Evolutionary conservation across 2,329 filamentous ascomycete species (phyloP), one percentile per base, ranked within the genome.

Genomic region (Lasiodiplodia citricola): DNA sequence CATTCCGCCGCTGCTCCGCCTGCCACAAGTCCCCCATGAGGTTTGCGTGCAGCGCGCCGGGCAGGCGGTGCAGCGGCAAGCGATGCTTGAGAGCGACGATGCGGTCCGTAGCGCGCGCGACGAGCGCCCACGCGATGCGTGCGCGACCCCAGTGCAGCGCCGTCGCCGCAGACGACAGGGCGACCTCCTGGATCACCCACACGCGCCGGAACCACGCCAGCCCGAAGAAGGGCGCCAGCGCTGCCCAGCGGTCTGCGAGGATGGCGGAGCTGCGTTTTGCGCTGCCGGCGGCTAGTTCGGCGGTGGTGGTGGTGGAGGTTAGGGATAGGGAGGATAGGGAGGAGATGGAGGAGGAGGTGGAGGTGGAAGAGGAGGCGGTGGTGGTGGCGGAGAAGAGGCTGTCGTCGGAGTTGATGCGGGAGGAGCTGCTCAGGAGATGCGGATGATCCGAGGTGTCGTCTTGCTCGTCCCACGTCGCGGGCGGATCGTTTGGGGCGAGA

Each of bases 41-140:
- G 66, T 70, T 64, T 10, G 67, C 70, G 57, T 71, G 70, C 41
- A 70, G 69, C 3, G 70, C 58, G n/a, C 68, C 69, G 10, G 56
- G 54, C 3, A 71, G 69, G 7, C 65, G 44, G 25, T 51, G 51
- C 50, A 68, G 47, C 54, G 63, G 65, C 57, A 70, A 54, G 21
- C 67, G 58, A 50, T 69, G 66, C 58, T 70, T 69, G 25, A 67
- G 18, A 16, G 28, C 31, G 35, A 50, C 21, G 44, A 66, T 66
- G 41, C 37, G 50, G 63, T 50, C 51, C 13, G 47, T 37, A 16
- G 63, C 50, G 63, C 47, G 31, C 1, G 25, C 47, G 35, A 66
- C 35, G 47, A n/a, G 23, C 11, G 47, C 37, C 63, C 63, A 66
- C 4, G 28, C 25, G 47, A 66, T 55, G 44, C n/a, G 35, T 3